A percentile compares a stretch with the other conserved stretches of the same genome.
Evolutionary conservation across 2,329 filamentous ascomycete genomes (phyloP).

Genomic region (Pyrenochaeta sp.): DNA sequence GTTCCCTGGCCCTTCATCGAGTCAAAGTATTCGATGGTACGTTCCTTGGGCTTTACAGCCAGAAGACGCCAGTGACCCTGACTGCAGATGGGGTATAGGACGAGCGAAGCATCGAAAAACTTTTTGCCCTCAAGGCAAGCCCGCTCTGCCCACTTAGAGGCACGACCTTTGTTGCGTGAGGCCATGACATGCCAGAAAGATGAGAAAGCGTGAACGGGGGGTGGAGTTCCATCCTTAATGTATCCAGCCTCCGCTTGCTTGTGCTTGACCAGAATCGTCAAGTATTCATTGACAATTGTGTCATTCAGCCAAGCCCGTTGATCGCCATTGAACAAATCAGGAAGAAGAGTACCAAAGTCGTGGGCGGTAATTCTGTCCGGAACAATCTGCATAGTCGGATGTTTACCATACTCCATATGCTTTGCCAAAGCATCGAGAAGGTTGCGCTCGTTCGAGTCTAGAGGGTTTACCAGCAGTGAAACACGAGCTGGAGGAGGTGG

Average conservation of each 20-base stretch:
- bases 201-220: constrained; percentile 68
- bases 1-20: constrained; percentile 61
- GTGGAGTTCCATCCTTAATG: constrained; percentile 59
- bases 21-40: constrained; percentile 73
- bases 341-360: constrained; percentile 68
- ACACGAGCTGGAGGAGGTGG: constrained; percentile 10
- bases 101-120: constrained; percentile 69
- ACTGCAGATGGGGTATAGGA: constrained; percentile 74
- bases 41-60: constrained; percentile 67
- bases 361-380: constrained; percentile 57
- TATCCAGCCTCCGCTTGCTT: constrained; percentile 65
- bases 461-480: constrained; percentile 27
- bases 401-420: constrained; percentile 22
- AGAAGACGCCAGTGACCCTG: constrained; percentile 74
- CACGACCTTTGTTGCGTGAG: no score
- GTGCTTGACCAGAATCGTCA: constrained; percentile 66
- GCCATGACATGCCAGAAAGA: constrained; percentile 69
- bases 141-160: constrained; percentile 49
- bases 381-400: constrained; percentile 18
- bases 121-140: constrained; percentile 57
- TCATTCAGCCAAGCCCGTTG: constrained; percentile 76
- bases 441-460: constrained; percentile 21
- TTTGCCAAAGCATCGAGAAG: constrained; percentile 20
- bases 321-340: constrained; percentile 37
- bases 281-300: constrained; percentile 73